Evolutionary conservation across 2,329 filamentous ascomycete species (phyloP).

Genomic region (Rosellinia necatrix): DNA sequence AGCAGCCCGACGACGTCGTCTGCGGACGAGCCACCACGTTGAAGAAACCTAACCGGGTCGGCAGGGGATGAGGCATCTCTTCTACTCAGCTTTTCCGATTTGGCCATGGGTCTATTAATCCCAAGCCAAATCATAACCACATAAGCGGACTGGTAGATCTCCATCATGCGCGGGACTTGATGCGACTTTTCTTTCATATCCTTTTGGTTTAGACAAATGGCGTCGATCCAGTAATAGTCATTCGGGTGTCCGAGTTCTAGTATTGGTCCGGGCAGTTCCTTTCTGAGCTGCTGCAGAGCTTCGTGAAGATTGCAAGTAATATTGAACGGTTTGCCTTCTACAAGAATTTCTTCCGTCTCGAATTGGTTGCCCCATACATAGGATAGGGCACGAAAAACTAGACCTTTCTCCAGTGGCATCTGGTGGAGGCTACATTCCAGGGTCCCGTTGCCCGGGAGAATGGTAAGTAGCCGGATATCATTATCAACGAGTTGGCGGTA

Average conservation of each 20-base stretch:
- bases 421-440: constrained; percentile 29
- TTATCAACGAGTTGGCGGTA: constrained; percentile 23
- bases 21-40: not conserved
- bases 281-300: constrained; percentile 13
- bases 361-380: constrained; percentile 22
- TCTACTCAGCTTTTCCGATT: not conserved
- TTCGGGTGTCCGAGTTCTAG: not conserved
- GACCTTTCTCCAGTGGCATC: constrained; percentile 19
- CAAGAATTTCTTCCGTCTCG: constrained; percentile 11
- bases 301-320: constrained; percentile 20
- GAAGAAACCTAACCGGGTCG: not conserved
- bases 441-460: constrained; percentile 26
- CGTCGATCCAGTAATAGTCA: constrained; percentile 31
- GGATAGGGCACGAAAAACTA: constrained; percentile 22
- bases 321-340: constrained; percentile 16
- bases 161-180: constrained; percentile 29
- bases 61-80: not conserved
- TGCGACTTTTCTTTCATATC: constrained; percentile 25
- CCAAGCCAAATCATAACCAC: constrained; percentile 29
- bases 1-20: constrained; percentile 17
- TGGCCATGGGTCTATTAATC: not conserved
- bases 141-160: constrained; percentile 28
- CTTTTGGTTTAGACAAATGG: constrained; percentile 33
- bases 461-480: constrained; percentile 29
- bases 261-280: not conserved